These are phyloP conservation scores for Cystoisospora suis DNA, from an alignment of 169 alveolate species.

Conservation along the genomic window DNA sequence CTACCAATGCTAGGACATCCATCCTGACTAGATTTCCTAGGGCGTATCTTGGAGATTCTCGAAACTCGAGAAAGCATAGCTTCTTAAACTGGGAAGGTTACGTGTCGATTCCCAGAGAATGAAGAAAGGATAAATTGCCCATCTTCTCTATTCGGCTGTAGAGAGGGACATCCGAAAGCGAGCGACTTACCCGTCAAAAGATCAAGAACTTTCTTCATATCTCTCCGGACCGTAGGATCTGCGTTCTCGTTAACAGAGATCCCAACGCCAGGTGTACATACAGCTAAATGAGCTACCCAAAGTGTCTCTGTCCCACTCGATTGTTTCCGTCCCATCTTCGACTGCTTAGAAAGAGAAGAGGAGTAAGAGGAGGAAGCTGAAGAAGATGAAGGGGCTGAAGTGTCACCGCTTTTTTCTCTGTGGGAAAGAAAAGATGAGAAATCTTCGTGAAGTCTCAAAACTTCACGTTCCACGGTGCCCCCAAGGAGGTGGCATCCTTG, in stretches of 20 bases:
- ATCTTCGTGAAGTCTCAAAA: neutral
- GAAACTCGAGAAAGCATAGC: too few relatives aligned
- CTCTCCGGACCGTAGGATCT: constrained; percentile 17
- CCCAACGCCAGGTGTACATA: neutral
- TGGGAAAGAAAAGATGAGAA: neutral
- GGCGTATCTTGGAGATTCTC: too few relatives aligned
- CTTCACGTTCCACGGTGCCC: neutral
- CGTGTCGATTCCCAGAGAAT: too few relatives aligned
- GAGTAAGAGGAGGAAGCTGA: too few relatives aligned
- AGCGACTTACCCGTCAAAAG: neutral
- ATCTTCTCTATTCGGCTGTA: too few relatives aligned
- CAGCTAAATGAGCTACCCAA: neutral
- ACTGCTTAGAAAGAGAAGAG: neutral
- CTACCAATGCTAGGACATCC: too few relatives aligned
- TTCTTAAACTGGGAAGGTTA: too few relatives aligned
- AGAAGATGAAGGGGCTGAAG: too few relatives aligned
- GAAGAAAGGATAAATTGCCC: too few relatives aligned
- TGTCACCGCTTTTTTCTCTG: too few relatives aligned
- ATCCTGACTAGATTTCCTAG: too few relatives aligned
- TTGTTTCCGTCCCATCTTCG: neutral
- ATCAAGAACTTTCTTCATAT: neutral
- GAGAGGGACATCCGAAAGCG: too few relatives aligned
- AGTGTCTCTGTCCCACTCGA: neutral
- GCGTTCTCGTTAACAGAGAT: constrained; percentile 9
- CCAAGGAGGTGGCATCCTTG: neutral